These are phyloP conservation scores for Castanea crenata DNA, from an alignment of 306 rosid genomes.

Conservation along the genomic window DNA sequence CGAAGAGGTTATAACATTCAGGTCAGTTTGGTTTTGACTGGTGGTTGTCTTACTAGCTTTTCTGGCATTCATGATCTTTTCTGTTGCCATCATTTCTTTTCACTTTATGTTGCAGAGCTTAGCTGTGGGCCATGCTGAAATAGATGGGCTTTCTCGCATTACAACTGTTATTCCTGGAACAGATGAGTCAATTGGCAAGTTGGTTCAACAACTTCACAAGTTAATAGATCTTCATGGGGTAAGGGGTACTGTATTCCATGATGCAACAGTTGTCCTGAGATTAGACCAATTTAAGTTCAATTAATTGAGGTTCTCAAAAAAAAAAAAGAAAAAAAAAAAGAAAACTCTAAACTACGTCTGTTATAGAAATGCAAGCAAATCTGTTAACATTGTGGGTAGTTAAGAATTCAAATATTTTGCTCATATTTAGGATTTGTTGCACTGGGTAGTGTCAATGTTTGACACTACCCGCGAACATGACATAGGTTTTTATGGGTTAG, in stretches of 20 bases:
- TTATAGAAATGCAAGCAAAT: not conserved
- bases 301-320: not conserved
- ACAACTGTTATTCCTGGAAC: slow-evolving; percentile 68
- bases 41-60: not conserved
- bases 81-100: not conserved
- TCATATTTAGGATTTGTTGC: no score
- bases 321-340: not conserved
- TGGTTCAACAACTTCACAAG: slow-evolving; percentile 61
- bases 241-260: slow-evolving; percentile 18
- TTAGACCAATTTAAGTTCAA: not conserved
- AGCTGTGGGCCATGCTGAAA: slow-evolving; percentile 66
- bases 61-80: not conserved
- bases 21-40: slow-evolving; percentile 33
- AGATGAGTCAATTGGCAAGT: slow-evolving; percentile 47
- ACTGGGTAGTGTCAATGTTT: no score
- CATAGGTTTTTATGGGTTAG: no score
- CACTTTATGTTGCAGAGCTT: slow-evolving; percentile 37
- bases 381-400: no score
- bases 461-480: no score
- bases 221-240: slow-evolving; percentile 62
- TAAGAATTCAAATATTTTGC: no score
- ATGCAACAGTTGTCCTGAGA: not conserved
- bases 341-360: not conserved
- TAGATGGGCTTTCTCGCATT: slow-evolving; percentile 56
- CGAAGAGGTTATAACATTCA: slow-evolving; percentile 69